These are phyloP conservation scores for Strobilomyces echinocephalus DNA, from an alignment of 768 basidiomycete genomes.

Conservation along the genomic window DNA sequence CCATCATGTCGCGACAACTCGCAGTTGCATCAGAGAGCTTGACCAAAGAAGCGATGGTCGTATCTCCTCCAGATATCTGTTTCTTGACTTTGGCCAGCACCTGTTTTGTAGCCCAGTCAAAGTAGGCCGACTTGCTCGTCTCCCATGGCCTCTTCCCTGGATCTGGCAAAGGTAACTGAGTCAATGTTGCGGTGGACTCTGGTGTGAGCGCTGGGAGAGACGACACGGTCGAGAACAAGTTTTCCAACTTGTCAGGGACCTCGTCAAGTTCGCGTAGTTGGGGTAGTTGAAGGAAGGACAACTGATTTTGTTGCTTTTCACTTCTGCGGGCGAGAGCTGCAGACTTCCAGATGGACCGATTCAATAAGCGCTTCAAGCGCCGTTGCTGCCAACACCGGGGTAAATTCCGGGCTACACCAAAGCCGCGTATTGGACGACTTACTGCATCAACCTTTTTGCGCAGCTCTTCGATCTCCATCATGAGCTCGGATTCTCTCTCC, in stretches of 20 bases:
- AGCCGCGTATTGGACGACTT: slow-evolving; percentile 35
- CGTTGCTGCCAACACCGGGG: slow-evolving; percentile 47
- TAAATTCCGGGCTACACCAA: slow-evolving; percentile 6
- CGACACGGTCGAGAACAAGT: slow-evolving; percentile 45
- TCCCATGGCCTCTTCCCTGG: slow-evolving; percentile 78
- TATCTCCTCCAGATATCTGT: slow-evolving; percentile 16
- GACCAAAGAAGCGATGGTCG: slow-evolving; percentile 19
- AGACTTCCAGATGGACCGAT: slow-evolving; percentile 48
- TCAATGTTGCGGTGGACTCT: slow-evolving; percentile 35
- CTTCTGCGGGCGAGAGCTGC: slow-evolving; percentile 44
- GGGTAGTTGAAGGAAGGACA: slow-evolving; percentile 43
- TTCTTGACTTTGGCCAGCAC: slow-evolving; percentile 37
- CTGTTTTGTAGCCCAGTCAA: slow-evolving; percentile 69
- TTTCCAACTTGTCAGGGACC: slow-evolving; percentile 38
- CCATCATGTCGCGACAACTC: slow-evolving; percentile 17
- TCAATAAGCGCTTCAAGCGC: slow-evolving; percentile 53
- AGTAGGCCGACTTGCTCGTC: slow-evolving; percentile 65
- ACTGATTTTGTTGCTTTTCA: slow-evolving; percentile 36
- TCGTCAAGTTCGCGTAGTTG: slow-evolving; percentile 35
- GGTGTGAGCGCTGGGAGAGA: slow-evolving; percentile 45
- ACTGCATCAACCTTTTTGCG: slow-evolving; percentile 67
- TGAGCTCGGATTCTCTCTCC: slow-evolving; percentile 56
- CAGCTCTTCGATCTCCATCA: slow-evolving; percentile 65
- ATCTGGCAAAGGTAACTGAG: slow-evolving; percentile 34
- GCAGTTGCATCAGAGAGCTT: slow-evolving; percentile 17